Percentiles rank a stretch among this genome's conserved stretches.
Evolutionary conservation across 148 eudicot species (phyloP).

Genomic region (Dysphania ambrosioides): DNA sequence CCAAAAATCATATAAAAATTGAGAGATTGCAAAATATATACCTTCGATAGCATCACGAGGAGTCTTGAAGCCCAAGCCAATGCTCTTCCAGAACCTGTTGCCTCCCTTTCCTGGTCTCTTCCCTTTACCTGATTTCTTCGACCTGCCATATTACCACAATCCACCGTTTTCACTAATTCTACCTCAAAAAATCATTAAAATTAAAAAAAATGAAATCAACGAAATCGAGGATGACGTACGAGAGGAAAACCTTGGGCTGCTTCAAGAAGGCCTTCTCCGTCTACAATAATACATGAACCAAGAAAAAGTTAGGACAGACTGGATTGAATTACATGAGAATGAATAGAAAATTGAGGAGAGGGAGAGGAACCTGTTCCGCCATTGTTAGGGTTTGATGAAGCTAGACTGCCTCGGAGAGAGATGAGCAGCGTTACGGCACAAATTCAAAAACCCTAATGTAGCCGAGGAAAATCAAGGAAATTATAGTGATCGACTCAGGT

Average conservation of each 20-base stretch:
- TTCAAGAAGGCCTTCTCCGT: conserved; percentile 53
- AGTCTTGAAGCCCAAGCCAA: conserved; percentile 58
- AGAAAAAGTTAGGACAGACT: neutral
- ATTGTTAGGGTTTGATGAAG: conserved; percentile 33
- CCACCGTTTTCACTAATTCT: neutral
- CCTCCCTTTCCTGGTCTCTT: conserved; percentile 69
- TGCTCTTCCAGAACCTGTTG: conserved; percentile 51
- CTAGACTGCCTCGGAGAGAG: conserved; percentile 1
- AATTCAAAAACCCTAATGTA: conserved; percentile 27
- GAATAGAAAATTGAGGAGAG: neutral
- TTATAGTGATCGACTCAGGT: neutral
- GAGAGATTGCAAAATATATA: neutral
- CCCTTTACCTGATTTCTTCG: conserved; percentile 52
- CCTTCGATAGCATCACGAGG: conserved; percentile 55
- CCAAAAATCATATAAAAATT: neutral
- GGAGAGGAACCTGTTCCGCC: conserved; percentile 41
- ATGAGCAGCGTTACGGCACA: neutral
- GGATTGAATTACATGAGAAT: neutral
- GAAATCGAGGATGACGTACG: conserved; percentile 22
- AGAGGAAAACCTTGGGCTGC: conserved; percentile 49
- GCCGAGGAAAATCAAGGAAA: neutral
- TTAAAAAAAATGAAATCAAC: neutral
- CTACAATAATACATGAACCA: conserved; percentile 10
- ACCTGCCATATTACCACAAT: conserved; percentile 19
- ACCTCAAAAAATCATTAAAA: neutral